Base-by-base conservation (phyloP, 2,329 filamentous ascomycete species). In the Aspergillus tamarii region DNA sequence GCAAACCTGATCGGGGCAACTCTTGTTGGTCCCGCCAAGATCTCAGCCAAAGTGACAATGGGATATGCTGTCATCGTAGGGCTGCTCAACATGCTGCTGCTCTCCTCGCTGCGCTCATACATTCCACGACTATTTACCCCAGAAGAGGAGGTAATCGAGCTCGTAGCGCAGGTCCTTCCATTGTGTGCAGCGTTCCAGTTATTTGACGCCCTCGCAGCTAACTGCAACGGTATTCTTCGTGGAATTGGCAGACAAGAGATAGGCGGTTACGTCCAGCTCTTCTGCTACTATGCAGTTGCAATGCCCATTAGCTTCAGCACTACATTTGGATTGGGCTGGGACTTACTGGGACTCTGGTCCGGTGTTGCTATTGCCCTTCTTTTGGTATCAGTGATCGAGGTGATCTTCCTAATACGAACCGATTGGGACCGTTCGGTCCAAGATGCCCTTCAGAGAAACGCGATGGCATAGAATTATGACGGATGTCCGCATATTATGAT, bases 1-100 rank as follows among this genome's bases (percentile, higher is more conserved):
- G 94, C 94, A 21, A 98, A 97, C 71, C 82, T 98, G 39, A 96
- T 98, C 66, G 95, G 94, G 10, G 94, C 94, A 0, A 90, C 89
- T 1, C 84, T 97, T 12, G 89, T 92, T 2, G 88, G 89, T 53
- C 91, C 94, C 0, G 94, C 94, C 19, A 92, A 89, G 74, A 91
- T 87, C 3, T 91, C 91, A 0, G 91, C 91, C n/a, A 89, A 87
- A 77, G 93, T 97, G 61, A 89, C 88, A 4, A 84, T 96, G 66
- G 82, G 84, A 1, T 86, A 86, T 4, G 89, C 91, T 4, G 81
- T 87, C 56, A 67, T 91, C 19, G 85, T 97, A n/a, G 93, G 94
- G 21, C 62, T 93, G 16, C 85, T 94, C 75, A 98, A 97, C 77
- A 82, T 94, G 55, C 81, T 87, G 11, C 64, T 96, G 1, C 86